Percentiles rank a stretch among this genome's conserved stretches.
These are phyloP conservation scores for Globisporangium cylindrosporum DNA, from an alignment of 352 stramenopile genomes.

Conservation along the genomic window DNA sequence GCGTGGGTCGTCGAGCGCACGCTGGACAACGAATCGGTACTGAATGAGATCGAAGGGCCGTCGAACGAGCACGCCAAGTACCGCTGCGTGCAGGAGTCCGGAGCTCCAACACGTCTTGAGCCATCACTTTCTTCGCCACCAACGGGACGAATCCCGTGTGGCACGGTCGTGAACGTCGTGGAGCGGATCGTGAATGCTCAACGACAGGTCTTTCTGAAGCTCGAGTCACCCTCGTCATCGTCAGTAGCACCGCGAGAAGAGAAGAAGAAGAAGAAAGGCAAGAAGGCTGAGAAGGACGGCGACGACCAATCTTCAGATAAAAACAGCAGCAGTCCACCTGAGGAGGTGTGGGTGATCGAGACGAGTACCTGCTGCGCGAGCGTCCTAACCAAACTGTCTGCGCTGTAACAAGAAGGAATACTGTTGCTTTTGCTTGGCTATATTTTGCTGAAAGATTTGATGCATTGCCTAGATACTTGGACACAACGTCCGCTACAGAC, in stretches of 20 bases:
- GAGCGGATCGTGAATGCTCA: conserved; percentile 61
- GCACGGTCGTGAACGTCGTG: conserved; percentile 42
- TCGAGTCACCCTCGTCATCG: conserved; percentile 3
- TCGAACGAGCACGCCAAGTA: conserved; percentile 34
- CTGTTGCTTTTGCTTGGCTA: neutral
- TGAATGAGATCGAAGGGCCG: conserved; percentile 59
- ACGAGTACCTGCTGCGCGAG: conserved; percentile 76
- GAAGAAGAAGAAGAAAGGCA: neutral
- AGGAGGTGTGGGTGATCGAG: conserved; percentile 63
- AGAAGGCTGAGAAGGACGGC: neutral
- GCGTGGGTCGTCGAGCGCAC: conserved; percentile 75
- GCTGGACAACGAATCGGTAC: conserved; percentile 73
- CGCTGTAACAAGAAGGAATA: neutral
- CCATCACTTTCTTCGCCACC: conserved; percentile 55
- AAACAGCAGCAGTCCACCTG: neutral
- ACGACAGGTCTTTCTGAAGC: conserved; percentile 58
- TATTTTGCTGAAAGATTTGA: neutral
- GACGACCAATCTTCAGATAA: neutral
- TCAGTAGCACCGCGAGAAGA: neutral
- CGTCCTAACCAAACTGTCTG: conserved; percentile 54
- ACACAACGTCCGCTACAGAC: neutral
- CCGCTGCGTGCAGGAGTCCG: conserved; percentile 68
- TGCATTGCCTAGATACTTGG: neutral
- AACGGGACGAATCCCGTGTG: conserved; percentile 57
- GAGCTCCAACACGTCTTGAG: conserved; percentile 52